Conservation (phyloP, 495 filamentous ascomycete genomes). For the Cercophora sp. region DNA sequence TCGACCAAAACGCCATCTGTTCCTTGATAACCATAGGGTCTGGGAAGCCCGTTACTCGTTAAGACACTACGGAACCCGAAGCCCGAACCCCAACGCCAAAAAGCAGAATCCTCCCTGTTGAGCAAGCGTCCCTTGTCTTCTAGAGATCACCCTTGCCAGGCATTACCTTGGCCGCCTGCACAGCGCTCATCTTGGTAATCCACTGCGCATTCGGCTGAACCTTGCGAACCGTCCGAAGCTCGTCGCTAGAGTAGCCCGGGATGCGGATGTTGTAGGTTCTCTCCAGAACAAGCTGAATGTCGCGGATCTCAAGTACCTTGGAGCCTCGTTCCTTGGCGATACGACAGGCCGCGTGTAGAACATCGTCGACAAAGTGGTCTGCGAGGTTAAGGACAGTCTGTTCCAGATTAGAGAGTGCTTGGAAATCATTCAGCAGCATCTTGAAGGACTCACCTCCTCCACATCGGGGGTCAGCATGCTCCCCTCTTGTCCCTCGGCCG, state of each 20-base stretch:
- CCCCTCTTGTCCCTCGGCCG: constrained; percentile 61
- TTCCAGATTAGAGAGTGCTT: background rate
- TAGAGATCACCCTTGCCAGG: constrained; percentile 52
- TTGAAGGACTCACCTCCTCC: constrained; percentile 68
- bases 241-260: constrained; percentile 89
- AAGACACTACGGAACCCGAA: too few relatives aligned
- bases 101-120: too few relatives aligned
- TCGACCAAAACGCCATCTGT: too few relatives aligned
- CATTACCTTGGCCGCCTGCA: constrained; percentile 84
- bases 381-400: constrained; percentile 85
- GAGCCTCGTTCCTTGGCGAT: constrained; percentile 90
- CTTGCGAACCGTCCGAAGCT: constrained; percentile 89
- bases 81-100: too few relatives aligned
- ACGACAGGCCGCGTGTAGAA: constrained; percentile 79
- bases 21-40: too few relatives aligned
- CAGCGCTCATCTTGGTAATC: constrained; percentile 93
- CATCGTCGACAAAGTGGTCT: constrained; percentile 90
- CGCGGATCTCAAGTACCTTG: constrained; percentile 82
- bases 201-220: constrained; percentile 79
- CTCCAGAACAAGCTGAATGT: constrained; percentile 92
- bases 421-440: background rate
- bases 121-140: too few relatives aligned
- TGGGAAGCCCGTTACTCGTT: too few relatives aligned
- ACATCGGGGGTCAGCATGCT: constrained; percentile 80
- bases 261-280: constrained; percentile 98